Conservation (phyloP, 495 filamentous ascomycete species). For the Hypoxylon subgilvum region DNA sequence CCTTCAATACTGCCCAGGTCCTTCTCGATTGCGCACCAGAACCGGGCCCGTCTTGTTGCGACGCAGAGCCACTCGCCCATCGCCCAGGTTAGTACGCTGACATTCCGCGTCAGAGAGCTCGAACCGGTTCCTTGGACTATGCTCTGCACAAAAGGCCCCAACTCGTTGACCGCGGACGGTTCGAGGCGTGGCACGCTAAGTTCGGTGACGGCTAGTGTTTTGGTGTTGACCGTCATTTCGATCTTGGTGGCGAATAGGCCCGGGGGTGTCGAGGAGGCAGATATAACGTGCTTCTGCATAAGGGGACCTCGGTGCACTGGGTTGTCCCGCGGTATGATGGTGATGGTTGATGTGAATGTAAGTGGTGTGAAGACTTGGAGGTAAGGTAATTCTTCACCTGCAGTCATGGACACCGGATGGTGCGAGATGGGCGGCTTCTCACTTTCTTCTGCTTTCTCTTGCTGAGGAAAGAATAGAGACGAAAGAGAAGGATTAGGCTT, state of each 20-base stretch:
- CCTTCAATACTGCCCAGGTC: slow-evolving; percentile 45
- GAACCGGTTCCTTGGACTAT: slow-evolving; percentile 31
- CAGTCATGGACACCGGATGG: slow-evolving; percentile 56
- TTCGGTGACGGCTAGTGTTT: slow-evolving; percentile 43
- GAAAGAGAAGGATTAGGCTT: slow-evolving; percentile 29
- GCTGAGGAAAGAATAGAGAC: slow-evolving; percentile 14
- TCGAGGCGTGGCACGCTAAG: slow-evolving; percentile 52
- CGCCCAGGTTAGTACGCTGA: slow-evolving; percentile 55
- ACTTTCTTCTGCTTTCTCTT: slow-evolving; percentile 3
- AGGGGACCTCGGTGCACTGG: slow-evolving; percentile 38
- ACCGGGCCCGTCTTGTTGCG: slow-evolving; percentile 50
- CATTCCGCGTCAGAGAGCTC: slow-evolving; percentile 49
- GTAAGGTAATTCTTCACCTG: slow-evolving; percentile 61
- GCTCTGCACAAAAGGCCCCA: slow-evolving; percentile 48
- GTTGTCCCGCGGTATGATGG: slow-evolving; percentile 41
- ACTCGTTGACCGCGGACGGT: slow-evolving; percentile 48
- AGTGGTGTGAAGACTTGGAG: slow-evolving; percentile 64
- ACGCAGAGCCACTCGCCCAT: slow-evolving; percentile 61
- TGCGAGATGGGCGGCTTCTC: slow-evolving; percentile 53
- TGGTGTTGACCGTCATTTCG: slow-evolving; percentile 56
- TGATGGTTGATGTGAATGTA: slow-evolving; percentile 56
- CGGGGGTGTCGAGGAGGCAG: slow-evolving; percentile 42
- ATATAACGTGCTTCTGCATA: slow-evolving; percentile 50
- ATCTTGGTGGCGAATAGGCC: slow-evolving; percentile 55
- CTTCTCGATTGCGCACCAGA: slow-evolving; percentile 53